Evolutionary conservation across 1,284 basidiomycete genomes (phyloP), one percentile per base, ranked within the genome.

Genomic region (Papiliotrema nemorosa): DNA sequence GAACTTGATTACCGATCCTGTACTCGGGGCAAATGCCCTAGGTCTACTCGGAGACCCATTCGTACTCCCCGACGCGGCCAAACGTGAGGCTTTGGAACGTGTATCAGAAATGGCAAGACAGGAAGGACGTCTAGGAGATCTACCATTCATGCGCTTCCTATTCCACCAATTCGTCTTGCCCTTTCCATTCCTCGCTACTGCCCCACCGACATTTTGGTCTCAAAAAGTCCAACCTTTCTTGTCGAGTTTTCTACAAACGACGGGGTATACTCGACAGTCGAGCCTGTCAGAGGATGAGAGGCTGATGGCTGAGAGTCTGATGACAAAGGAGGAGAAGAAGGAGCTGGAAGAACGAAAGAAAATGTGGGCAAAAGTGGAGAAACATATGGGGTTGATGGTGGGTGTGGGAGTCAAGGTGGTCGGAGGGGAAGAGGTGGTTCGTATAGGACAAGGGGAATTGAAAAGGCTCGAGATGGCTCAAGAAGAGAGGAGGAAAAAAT

Each of bases 191-290:
- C 84, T 97, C 68, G 82, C 84, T 41, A 78, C 85, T 1, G 90
- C 90, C 0, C 90, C 90, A 0, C 82, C 85, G 59, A 81, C 87
- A 59, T 96, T 97, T 76, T 97, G 92, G 76, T 84, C 87, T 0
- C 83, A 85, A 57, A 97, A 97, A 73, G 81, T 97, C 1, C 92
- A 96, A 75, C 91, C 92, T 0, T 96, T 96, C 73, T 79, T 91
- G 50, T 83, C 84, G 21, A 88, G 86, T 29, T 81, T 91, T 59
- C 77, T 96, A 13, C 79, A 87, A 1, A 63, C 84, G 0, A 79
- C 81, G 0, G 81, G 83, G 14, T 57, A 62, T 2, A 52, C 53
- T 9, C 38, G 53, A 7, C 58, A 66, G 39, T 49, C 62, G 18
- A 64, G 59, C 73, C 80, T 52, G 55, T 67, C 67, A 16, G 49